Percentiles rank a stretch among this genome's conserved stretches.
These are phyloP conservation scores for Aspergillus bombycis DNA, from an alignment of 2,329 filamentous ascomycete species.

Conservation along the genomic window DNA sequence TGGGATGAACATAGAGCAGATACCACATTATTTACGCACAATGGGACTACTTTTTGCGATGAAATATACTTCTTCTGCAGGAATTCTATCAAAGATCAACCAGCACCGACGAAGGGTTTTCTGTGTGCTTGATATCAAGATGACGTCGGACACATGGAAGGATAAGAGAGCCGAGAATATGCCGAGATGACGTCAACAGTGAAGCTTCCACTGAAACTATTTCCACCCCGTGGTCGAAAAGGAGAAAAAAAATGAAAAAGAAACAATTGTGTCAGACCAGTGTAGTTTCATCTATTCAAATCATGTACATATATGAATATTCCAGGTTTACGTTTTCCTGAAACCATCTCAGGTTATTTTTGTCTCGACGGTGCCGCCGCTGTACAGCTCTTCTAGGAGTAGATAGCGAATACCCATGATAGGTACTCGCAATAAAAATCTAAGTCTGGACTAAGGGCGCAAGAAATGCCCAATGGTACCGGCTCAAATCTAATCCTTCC, in stretches of 20 bases:
- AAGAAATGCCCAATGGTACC: neutral
- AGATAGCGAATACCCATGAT: no score
- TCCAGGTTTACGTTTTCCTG: neutral
- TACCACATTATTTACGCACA: no score
- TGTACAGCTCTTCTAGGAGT: neutral
- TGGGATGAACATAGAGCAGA: no score
- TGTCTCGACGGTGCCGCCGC: neutral
- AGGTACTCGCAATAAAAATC: neutral
- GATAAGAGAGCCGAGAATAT: conserved; percentile 23
- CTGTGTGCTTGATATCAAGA: neutral
- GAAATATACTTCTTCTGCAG: neutral
- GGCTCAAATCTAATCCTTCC: neutral
- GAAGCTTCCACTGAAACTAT: neutral
- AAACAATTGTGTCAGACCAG: neutral
- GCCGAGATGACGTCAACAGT: conserved; percentile 32
- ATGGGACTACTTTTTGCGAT: neutral
- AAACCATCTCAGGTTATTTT: neutral
- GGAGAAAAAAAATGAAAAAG: neutral
- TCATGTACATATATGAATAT: neutral
- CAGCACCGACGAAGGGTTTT: neutral
- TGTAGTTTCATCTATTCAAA: neutral
- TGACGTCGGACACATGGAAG: conserved; percentile 3
- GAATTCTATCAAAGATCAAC: neutral
- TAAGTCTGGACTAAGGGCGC: neutral
- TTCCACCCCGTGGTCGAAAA: no score